Conservation (phyloP, 768 basidiomycete genomes). For the Leccinum obscurum region DNA sequence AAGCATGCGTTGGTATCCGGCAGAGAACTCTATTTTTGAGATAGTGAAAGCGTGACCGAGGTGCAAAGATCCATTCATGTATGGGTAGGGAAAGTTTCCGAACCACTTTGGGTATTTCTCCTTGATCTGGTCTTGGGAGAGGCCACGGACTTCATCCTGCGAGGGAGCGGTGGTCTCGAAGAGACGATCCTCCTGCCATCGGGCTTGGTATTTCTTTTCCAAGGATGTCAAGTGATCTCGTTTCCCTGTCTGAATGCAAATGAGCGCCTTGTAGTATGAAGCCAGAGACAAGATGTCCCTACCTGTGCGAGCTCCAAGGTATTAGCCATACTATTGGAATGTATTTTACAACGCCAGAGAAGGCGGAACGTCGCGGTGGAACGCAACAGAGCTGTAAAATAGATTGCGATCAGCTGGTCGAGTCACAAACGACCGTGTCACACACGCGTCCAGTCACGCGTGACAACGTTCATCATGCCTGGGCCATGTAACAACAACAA, state of each 20-base stretch:
- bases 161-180: conserved; percentile 88
- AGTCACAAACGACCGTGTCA: conserved; percentile 30
- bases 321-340: conserved; percentile 47
- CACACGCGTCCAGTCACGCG: conserved; percentile 33
- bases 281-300: conserved; percentile 8
- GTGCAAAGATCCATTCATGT: conserved; percentile 98
- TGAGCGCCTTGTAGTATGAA: conserved; percentile 3
- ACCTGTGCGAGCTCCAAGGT: conserved; percentile 69
- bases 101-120: conserved; percentile 94
- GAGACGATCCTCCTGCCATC: conserved; percentile 73
- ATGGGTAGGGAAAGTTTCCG: conserved; percentile 93
- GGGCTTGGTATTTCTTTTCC: conserved; percentile 81
- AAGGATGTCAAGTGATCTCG: conserved; percentile 82
- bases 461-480: conserved; percentile 48
- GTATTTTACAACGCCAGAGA: conserved; percentile 35
- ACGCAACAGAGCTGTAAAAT: conserved; percentile 29
- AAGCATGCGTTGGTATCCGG: conserved; percentile 93
- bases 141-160: conserved; percentile 58
- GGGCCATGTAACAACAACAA: conserved; percentile 55
- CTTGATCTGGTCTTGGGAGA: conserved; percentile 63
- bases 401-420: conserved; percentile 28
- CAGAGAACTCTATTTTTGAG: conserved; percentile 95
- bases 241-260: conserved; percentile 74
- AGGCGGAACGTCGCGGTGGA: conserved; percentile 24
- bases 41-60: conserved; percentile 98